phyloP scores from a whole-genome alignment of 73 alveolate genomes.

The Strombidium stylifer region DNA sequence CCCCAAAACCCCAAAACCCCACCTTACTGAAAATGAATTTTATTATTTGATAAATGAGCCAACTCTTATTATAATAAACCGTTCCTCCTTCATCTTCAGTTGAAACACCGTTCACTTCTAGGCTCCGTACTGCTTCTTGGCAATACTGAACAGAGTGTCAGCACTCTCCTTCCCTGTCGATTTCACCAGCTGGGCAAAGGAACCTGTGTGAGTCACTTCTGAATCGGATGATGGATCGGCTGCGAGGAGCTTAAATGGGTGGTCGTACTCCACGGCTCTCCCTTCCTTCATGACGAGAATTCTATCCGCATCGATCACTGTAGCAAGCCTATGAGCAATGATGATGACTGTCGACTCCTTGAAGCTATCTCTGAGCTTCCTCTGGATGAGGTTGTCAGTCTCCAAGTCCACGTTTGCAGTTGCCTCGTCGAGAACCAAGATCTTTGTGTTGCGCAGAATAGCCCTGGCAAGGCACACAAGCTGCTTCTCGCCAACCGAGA shows the following conservation, averaged over 20 bases:
- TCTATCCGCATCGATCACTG: constrained; percentile 65
- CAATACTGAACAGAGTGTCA: not conserved
- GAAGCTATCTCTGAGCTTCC: constrained; percentile 2
- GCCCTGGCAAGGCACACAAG: constrained; percentile 43
- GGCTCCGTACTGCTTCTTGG: not conserved
- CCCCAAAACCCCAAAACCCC: too few relatives aligned
- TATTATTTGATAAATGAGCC: too few relatives aligned
- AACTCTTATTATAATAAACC: too few relatives aligned
- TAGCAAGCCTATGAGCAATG: constrained; percentile 69
- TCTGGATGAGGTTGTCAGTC: constrained; percentile 14
- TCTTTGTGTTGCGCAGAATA: not conserved
- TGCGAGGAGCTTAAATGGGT: constrained; percentile 12
- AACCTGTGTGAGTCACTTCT: constrained; percentile 47
- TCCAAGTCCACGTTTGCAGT: constrained; percentile 17
- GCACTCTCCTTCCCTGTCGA: not conserved
- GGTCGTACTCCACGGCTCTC: constrained; percentile 46
- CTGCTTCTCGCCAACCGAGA: constrained; percentile 40
- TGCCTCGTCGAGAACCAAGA: constrained; percentile 28
- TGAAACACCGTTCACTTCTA: too few relatives aligned
- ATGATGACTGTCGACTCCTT: constrained; percentile 14
- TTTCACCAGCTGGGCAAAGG: too few relatives aligned
- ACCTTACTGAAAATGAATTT: too few relatives aligned
- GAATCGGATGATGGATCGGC: not conserved
- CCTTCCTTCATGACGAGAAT: constrained; percentile 67
- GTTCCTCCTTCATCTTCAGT: too few relatives aligned